Percentiles rank a stretch among this genome's conserved stretches.
Evolutionary conservation across 352 stramenopile species (phyloP).

Genomic region (Achlya hypogyna): DNA sequence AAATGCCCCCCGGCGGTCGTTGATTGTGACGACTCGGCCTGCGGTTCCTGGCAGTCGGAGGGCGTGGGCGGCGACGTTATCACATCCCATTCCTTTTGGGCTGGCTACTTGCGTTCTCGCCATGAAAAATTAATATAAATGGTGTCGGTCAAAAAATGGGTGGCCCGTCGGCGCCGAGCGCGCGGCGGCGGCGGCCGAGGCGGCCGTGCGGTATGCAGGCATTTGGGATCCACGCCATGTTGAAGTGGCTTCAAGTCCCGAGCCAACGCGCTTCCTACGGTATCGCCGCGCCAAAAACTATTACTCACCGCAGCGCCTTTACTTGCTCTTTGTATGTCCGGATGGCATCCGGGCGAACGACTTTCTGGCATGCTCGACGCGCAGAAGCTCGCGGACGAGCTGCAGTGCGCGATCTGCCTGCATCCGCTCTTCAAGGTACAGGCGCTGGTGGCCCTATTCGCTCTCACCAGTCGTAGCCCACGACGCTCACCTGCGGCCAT

Average conservation of each 20-base stretch:
- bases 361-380: constrained; percentile 8
- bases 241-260: background rate
- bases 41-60: too few relatives aligned
- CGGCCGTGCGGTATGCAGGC: too few relatives aligned
- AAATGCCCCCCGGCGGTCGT: too few relatives aligned
- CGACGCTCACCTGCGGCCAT: constrained; percentile 2
- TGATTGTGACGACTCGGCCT: too few relatives aligned
- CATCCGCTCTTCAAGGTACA: constrained; percentile 9
- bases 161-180: too few relatives aligned
- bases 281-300: background rate
- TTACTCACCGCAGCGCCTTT: background rate
- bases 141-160: too few relatives aligned
- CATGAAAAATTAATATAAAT: too few relatives aligned
- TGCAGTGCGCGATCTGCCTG: constrained; percentile 15
- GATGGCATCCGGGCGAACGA: background rate
- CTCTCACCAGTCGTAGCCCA: background rate
- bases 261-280: background rate
- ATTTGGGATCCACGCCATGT: too few relatives aligned
- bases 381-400: background rate
- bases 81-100: too few relatives aligned
- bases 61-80: too few relatives aligned
- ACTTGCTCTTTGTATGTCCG: background rate
- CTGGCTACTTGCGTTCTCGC: too few relatives aligned
- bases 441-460: background rate
- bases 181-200: too few relatives aligned